Evolutionary conservation across 78 protist genomes (phyloP), one percentile per base, ranked within the genome.

Genomic region (Dictyostelium capitatum): DNA sequence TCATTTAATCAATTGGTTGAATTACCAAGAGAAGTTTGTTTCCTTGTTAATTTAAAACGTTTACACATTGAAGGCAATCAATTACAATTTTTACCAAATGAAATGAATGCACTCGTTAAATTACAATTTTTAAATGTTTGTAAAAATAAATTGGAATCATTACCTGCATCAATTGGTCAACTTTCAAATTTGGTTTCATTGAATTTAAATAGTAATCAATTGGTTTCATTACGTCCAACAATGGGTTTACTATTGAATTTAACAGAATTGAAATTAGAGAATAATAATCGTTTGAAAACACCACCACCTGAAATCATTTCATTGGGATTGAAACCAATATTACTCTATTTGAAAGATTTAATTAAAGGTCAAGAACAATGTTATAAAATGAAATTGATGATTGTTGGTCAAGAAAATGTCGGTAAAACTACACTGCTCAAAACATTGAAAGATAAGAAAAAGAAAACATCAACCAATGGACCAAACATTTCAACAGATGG

Each of bases 401-500:
- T 80, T 37, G 89, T 80, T 46, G 91, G 96, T 8, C 90, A 82
- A 56, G 90, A 92, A 14, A 70, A 70, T 80, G 89, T 80, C 5
- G 96, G 96, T 37, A 92, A 92, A 82, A 92, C 96, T 23, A 92
- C 91, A 6, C 69, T 92, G 3, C 53, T 92, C 56, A 70, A 78
- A 37, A 62, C 91, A 14, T 41, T 92, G 4, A 50, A 43, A 14
- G 96, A 82, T 17, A 67, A 74, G 25, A 92, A 73, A 69, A 90
- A 69, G 54, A 81, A 62, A 37, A 50, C 89, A 2, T 30, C 56
- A 5, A 54, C 53, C 3, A 37, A 47, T 10, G 94, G 94, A 5
- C 84, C 94, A 48, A 89, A 89, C 20, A 89, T 89, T 6, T 79
- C 83, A 6, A 92, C 96, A 5, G 96, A 92, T 69, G 96, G 96